Evolutionary conservation across 129 eudicot species (phyloP).

Genomic region (Artemisia tridentata): DNA sequence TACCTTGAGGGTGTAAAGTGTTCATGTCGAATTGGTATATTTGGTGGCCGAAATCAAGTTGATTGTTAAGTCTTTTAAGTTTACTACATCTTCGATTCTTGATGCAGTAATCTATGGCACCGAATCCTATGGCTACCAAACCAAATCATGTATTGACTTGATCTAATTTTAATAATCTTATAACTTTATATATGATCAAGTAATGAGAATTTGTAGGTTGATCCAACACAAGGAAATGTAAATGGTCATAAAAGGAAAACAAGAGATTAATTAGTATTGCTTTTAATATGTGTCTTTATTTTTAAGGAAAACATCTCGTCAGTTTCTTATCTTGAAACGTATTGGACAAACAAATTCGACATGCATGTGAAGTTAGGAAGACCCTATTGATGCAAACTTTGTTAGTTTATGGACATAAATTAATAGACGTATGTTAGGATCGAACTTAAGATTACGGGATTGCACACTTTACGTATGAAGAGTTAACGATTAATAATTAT

Average conservation of each 20-base stretch:
- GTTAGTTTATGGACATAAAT: too few species aligned
- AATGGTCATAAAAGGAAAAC: neutral
- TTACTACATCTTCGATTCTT: too few species aligned
- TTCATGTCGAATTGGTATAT: too few species aligned
- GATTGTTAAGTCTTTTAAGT: too few species aligned
- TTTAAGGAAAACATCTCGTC: too few species aligned
- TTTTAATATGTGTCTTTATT: neutral
- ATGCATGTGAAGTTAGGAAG: slow-evolving; percentile 22
- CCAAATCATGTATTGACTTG: neutral
- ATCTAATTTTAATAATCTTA: slow-evolving; percentile 11
- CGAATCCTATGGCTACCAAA: neutral
- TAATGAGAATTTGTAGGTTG: slow-evolving; percentile 11
- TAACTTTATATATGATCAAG: neutral
- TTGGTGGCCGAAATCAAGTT: too few species aligned
- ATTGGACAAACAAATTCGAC: slow-evolving; percentile 17
- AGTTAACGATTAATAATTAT: too few species aligned
- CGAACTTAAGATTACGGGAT: too few species aligned
- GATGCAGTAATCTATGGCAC: too few species aligned
- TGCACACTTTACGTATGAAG: too few species aligned
- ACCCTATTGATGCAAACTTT: slow-evolving; percentile 25
- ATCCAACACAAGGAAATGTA: slow-evolving; percentile 18
- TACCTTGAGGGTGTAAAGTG: too few species aligned
- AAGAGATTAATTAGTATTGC: slow-evolving; percentile 6
- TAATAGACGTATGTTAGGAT: too few species aligned
- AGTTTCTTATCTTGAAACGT: neutral